Evolutionary conservation across 2,329 filamentous ascomycete genomes (phyloP).

Genomic region (Fusarium beomiforme): DNA sequence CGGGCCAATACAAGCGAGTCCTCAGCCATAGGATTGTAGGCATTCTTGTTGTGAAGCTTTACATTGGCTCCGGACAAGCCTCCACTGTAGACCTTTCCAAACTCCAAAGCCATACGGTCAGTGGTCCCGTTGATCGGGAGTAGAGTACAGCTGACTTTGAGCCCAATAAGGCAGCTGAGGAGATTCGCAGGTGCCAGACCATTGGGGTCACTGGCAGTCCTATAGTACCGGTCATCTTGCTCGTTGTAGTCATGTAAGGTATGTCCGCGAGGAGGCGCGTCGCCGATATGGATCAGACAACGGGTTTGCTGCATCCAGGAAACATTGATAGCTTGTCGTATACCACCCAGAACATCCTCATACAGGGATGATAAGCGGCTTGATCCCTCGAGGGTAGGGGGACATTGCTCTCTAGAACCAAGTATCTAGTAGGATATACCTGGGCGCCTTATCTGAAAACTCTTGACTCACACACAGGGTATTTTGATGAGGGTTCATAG

Average conservation of each 20-base stretch:
- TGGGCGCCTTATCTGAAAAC: too few relatives aligned
- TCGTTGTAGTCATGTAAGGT: neutral
- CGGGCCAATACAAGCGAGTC: neutral
- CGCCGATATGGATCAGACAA: conserved; percentile 31
- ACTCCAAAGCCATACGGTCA: neutral
- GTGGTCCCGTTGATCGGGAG: conserved; percentile 4
- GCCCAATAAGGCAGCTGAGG: neutral
- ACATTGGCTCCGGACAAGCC: neutral
- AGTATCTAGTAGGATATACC: too few relatives aligned
- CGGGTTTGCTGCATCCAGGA: conserved; percentile 49
- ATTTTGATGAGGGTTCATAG: too few relatives aligned
- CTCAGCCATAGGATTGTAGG: neutral
- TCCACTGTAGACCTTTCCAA: neutral
- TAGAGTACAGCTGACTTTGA: conserved; percentile 19
- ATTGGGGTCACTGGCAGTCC: neutral
- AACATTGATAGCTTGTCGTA: conserved; percentile 45
- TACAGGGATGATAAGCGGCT: too few relatives aligned
- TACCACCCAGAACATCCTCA: conserved; percentile 52
- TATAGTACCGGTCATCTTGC: conserved; percentile 6
- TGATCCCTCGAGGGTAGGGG: too few relatives aligned
- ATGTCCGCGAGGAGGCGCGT: conserved; percentile 23
- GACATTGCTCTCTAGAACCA: too few relatives aligned
- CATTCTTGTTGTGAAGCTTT: neutral
- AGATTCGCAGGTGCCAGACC: neutral
- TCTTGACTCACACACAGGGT: too few relatives aligned